Conservation (phyloP, 2,329 filamentous ascomycete genomes). For the Aspergillus sp. region DNA sequence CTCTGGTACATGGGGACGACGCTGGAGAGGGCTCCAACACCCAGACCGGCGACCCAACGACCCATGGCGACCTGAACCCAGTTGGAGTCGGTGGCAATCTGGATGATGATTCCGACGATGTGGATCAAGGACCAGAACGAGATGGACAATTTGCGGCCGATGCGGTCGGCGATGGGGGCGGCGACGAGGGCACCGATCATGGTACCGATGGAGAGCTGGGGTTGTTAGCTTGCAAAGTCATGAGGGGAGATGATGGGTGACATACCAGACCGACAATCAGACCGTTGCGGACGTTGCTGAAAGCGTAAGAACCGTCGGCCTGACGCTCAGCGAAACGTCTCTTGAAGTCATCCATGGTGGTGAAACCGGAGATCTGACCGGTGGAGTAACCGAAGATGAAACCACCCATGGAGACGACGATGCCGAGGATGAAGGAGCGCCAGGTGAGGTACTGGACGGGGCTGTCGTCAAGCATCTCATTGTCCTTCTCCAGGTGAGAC, state of each 20-base stretch:
- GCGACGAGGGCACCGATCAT: constrained; percentile 43
- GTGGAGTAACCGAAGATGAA: constrained; percentile 49
- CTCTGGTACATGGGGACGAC: constrained; percentile 50
- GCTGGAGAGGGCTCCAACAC: constrained; percentile 48
- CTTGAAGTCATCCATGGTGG: constrained; percentile 48
- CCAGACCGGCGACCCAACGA: constrained; percentile 47
- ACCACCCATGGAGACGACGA: constrained; percentile 49
- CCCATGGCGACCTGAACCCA: constrained; percentile 49
- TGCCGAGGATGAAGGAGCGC: constrained; percentile 43
- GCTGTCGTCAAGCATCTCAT: constrained; percentile 37
- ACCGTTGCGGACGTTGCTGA: constrained; percentile 46
- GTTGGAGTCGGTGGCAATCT: constrained; percentile 42
- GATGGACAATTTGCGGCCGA: constrained; percentile 48
- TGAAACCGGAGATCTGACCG: constrained; percentile 47
- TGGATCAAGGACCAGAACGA: constrained; percentile 46
- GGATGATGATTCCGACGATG: constrained; percentile 46
- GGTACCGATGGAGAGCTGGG: constrained; percentile 44
- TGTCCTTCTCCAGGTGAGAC: constrained; percentile 34
- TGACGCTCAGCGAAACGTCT: constrained; percentile 39
- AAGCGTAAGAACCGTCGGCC: constrained; percentile 33
- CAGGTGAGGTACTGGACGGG: constrained; percentile 44
- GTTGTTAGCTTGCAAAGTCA: constrained; percentile 10
- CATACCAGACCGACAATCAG: constrained; percentile 46
- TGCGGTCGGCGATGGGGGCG: constrained; percentile 45
- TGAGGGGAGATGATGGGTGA: neutral